Conservation (phyloP, 1,139 yeast species). For the Hemisphaericaspora lyxosophila region DNA sequence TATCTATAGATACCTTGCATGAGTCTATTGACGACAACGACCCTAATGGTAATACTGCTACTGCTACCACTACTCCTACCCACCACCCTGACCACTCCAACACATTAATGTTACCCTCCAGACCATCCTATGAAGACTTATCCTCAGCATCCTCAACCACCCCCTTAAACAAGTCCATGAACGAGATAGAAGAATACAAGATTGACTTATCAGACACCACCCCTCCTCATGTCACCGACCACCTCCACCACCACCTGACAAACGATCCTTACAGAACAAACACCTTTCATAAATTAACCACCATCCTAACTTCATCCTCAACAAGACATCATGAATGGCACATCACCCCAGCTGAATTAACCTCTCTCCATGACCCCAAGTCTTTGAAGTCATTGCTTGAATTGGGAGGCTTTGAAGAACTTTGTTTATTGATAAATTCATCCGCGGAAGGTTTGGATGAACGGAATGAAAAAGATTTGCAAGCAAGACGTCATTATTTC, state of each 20-base stretch:
- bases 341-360: constrained; percentile 30
- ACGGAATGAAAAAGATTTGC: constrained; percentile 25
- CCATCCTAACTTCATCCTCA: constrained; percentile 8
- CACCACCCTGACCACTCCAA: not conserved
- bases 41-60: not conserved
- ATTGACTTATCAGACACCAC: constrained; percentile 3
- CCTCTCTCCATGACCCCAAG: constrained; percentile 54
- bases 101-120: constrained; percentile 10
- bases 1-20: constrained; percentile 12
- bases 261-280: constrained; percentile 5
- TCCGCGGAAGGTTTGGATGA: constrained; percentile 47
- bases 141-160: constrained; percentile 16
- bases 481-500: constrained; percentile 45
- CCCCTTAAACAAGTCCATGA: constrained; percentile 11
- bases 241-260: too few relatives aligned
- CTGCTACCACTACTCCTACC: not conserved
- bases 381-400: constrained; percentile 38
- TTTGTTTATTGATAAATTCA: constrained; percentile 34
- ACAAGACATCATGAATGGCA: constrained; percentile 5
- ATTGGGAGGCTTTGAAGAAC: constrained; percentile 43
- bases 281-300: constrained; percentile 8
- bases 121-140: constrained; percentile 13
- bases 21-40: too few relatives aligned
- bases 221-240: not conserved
- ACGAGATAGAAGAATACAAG: constrained; percentile 4